Conservation (phyloP, 371 early-diverging fungal species). For the Mortierella sp. region DNA sequence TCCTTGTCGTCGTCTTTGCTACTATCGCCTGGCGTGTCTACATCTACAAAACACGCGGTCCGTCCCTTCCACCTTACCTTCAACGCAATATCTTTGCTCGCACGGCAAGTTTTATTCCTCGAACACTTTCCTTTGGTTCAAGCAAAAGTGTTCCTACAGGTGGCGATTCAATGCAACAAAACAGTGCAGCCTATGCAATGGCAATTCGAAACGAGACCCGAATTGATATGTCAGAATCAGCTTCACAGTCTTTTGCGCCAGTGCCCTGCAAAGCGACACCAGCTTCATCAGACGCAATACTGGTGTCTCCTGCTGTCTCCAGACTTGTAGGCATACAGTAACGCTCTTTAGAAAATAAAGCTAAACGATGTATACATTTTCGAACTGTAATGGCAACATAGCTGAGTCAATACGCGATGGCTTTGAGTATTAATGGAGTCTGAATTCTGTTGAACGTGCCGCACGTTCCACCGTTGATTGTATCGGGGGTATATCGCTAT, state of each 20-base stretch:
- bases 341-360: background rate
- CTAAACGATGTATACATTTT: too few species aligned
- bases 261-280: constrained; percentile 1
- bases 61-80: constrained; percentile 28
- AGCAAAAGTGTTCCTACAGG: constrained; percentile 10
- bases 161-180: background rate
- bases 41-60: constrained; percentile 34
- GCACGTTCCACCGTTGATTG: too few species aligned
- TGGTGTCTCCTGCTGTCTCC: background rate
- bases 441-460: too few species aligned
- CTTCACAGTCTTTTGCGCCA: constrained; percentile 10
- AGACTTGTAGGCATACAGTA: constrained; percentile 33
- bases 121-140: constrained; percentile 22
- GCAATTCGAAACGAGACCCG: constrained; percentile 40
- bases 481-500: too few species aligned
- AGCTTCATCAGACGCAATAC: background rate
- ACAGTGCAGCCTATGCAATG: background rate
- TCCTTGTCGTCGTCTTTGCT: constrained; percentile 18
- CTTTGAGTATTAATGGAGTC: too few species aligned
- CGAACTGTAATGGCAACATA: too few species aligned
- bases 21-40: constrained; percentile 37
- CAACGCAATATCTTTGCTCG: constrained; percentile 46
- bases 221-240: constrained; percentile 19
- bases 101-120: constrained; percentile 31
- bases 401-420: too few species aligned